Conservation (phyloP, 2,329 filamentous ascomycete genomes). For the Nemania serpens region DNA sequence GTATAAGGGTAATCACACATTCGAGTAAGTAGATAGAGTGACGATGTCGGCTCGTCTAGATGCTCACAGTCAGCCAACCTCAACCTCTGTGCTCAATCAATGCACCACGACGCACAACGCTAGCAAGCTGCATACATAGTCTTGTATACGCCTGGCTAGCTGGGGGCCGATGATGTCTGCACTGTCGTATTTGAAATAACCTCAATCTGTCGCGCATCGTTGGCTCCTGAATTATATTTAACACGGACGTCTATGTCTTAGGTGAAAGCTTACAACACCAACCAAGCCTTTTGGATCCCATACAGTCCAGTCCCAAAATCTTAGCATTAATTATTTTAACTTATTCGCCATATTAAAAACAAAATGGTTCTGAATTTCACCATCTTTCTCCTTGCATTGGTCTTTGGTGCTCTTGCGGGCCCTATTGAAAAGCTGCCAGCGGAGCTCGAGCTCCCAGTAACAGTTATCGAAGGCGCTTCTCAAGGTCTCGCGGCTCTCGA, state of each 20-base stretch:
- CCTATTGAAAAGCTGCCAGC: conserved; percentile 6
- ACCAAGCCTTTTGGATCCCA: too few relatives aligned
- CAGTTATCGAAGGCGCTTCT: conserved; percentile 23
- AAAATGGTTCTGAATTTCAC: conserved; percentile 20
- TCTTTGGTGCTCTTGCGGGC: conserved; percentile 10
- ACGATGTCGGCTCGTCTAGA: too few relatives aligned
- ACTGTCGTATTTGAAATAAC: neutral
- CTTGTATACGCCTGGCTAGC: neutral
- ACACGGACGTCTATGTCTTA: too few relatives aligned
- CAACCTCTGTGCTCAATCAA: too few relatives aligned
- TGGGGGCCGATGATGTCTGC: neutral
- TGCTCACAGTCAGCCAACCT: too few relatives aligned
- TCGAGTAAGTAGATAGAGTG: too few relatives aligned
- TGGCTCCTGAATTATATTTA: too few relatives aligned
- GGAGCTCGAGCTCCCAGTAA: conserved; percentile 21
- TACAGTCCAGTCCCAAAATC: neutral
- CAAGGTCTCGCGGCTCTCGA: conserved; percentile 13
- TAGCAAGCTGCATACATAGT: too few relatives aligned
- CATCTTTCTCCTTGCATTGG: conserved; percentile 13
- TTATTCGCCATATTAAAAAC: neutral
- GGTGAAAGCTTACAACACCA: too few relatives aligned
- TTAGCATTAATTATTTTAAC: neutral
- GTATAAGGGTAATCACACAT: too few relatives aligned
- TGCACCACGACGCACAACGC: too few relatives aligned
- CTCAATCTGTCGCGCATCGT: too few relatives aligned